Conservation (phyloP, 2,329 filamentous ascomycete genomes). For the Claviceps pusilla region DNA sequence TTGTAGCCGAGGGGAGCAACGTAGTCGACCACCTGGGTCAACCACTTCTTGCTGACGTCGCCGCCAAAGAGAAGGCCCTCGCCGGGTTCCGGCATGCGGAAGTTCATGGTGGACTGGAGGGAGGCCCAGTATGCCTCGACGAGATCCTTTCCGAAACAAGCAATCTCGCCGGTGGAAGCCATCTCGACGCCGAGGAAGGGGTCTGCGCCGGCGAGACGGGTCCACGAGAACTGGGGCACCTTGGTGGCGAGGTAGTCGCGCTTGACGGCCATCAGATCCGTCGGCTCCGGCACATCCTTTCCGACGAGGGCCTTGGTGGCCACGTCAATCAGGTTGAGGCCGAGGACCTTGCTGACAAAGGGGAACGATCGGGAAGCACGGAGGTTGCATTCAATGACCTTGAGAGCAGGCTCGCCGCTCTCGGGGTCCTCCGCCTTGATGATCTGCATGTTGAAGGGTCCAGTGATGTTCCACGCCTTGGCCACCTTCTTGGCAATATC, state of each 20-base stretch:
- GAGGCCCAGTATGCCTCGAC: conserved; percentile 97
- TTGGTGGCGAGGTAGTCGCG: conserved; percentile 92
- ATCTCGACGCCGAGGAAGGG: conserved; percentile 98
- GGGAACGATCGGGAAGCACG: conserved; percentile 96
- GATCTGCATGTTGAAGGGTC: conserved; percentile 99
- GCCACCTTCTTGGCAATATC: conserved; percentile 93
- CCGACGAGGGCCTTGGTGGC: conserved; percentile 85
- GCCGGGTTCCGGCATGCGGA: conserved; percentile 85
- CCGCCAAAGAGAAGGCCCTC: conserved; percentile 93
- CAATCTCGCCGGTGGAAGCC: conserved; percentile 93
- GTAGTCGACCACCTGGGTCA: conserved; percentile 72
- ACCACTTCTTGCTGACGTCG: conserved; percentile 54
- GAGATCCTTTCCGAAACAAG: conserved; percentile 92
- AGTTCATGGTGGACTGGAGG: conserved; percentile 96
- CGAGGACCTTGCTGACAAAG: conserved; percentile 93
- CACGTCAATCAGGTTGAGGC: conserved; percentile 90
- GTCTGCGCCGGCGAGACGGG: conserved; percentile 88
- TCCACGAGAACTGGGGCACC: conserved; percentile 98
- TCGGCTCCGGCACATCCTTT: conserved; percentile 67
- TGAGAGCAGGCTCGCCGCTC: conserved; percentile 61
- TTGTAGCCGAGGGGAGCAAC: conserved; percentile 85
- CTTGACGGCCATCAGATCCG: conserved; percentile 77
- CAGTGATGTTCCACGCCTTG: conserved; percentile 91
- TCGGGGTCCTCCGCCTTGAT: conserved; percentile 77
- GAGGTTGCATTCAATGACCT: conserved; percentile 97